Percentiles rank a stretch among this genome's conserved stretches.
phyloP scores from a whole-genome alignment of 2,329 filamentous ascomycete species.

The Cladophialophora exuberans region DNA sequence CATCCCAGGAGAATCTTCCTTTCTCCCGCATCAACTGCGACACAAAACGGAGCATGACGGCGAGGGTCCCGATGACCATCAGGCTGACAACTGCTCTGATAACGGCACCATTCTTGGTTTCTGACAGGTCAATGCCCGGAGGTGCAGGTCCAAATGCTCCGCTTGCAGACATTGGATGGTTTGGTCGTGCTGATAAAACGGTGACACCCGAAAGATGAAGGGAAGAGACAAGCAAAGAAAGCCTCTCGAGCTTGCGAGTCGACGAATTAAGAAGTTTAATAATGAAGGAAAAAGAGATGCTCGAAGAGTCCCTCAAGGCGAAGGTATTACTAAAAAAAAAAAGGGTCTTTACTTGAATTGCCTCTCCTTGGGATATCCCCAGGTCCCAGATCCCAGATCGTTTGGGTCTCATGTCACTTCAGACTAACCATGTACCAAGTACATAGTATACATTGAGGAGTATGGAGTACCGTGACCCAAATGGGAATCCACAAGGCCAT shows the following conservation, averaged over 20 bases:
- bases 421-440: slow-evolving; percentile 8
- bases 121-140: slow-evolving; percentile 9
- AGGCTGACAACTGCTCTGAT: slow-evolving; percentile 9
- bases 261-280: slow-evolving; percentile 10
- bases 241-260: slow-evolving; percentile 12
- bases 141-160: slow-evolving; percentile 8
- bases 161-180: slow-evolving; percentile 13
- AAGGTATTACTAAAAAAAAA: slow-evolving; percentile 1
- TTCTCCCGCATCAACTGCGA: slow-evolving; percentile 7
- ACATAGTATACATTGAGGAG: slow-evolving; percentile 9
- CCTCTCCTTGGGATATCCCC: slow-evolving; percentile 8
- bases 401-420: slow-evolving; percentile 12
- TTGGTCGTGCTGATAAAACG: slow-evolving; percentile 4
- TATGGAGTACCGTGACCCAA: slow-evolving; percentile 6
- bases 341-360: slow-evolving; percentile 8
- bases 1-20: slow-evolving; percentile 8
- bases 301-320: slow-evolving; percentile 6
- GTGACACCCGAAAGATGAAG: slow-evolving; percentile 2
- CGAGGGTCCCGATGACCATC: slow-evolving; percentile 10
- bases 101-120: slow-evolving; percentile 5
- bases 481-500: slow-evolving; percentile 8
- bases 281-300: slow-evolving; percentile 2
- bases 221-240: slow-evolving; percentile 6
- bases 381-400: slow-evolving; percentile 8
- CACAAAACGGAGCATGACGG: slow-evolving; percentile 3